Conservation (phyloP, 2,329 filamentous ascomycete genomes). For the Fusarium lateritium region DNA sequence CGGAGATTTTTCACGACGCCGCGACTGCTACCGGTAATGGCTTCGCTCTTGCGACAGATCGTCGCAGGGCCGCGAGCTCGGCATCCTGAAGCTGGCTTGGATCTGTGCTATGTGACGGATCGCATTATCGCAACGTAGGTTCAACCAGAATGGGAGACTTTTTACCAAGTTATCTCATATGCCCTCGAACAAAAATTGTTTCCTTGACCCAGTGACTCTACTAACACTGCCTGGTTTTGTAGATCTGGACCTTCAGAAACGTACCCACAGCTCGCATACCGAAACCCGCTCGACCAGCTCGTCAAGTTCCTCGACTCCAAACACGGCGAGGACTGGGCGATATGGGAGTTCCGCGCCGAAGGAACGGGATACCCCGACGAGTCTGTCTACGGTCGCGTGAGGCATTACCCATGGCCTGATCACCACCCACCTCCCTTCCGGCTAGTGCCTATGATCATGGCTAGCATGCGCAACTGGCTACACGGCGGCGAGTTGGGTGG, state of each 20-base stretch:
- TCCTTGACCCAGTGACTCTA: not conserved
- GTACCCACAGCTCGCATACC: slow-evolving; percentile 92
- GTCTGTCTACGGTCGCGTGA: slow-evolving; percentile 86
- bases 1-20: no score
- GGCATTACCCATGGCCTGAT: slow-evolving; percentile 96
- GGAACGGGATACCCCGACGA: slow-evolving; percentile 95
- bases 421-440: slow-evolving; percentile 96
- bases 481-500: slow-evolving; percentile 63
- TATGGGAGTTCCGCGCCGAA: slow-evolving; percentile 98
- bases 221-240: slow-evolving; percentile 48
- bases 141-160: not conserved
- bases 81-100: slow-evolving; percentile 89
- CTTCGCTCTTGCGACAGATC: slow-evolving; percentile 88
- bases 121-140: slow-evolving; percentile 76
- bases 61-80: slow-evolving; percentile 88
- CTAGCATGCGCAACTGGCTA: slow-evolving; percentile 92
- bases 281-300: slow-evolving; percentile 90
- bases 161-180: rapidly evolving
- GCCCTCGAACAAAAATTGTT: rapidly evolving
- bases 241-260: slow-evolving; percentile 92
- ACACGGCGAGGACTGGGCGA: slow-evolving; percentile 88
- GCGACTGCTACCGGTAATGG: slow-evolving; percentile 61
- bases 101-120: slow-evolving; percentile 95
- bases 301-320: slow-evolving; percentile 90
- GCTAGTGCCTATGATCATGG: slow-evolving; percentile 89